Percentiles rank a stretch among this genome's conserved stretches.
phyloP scores from a whole-genome alignment of 306 rosid genomes.

The Medicago arabica region DNA sequence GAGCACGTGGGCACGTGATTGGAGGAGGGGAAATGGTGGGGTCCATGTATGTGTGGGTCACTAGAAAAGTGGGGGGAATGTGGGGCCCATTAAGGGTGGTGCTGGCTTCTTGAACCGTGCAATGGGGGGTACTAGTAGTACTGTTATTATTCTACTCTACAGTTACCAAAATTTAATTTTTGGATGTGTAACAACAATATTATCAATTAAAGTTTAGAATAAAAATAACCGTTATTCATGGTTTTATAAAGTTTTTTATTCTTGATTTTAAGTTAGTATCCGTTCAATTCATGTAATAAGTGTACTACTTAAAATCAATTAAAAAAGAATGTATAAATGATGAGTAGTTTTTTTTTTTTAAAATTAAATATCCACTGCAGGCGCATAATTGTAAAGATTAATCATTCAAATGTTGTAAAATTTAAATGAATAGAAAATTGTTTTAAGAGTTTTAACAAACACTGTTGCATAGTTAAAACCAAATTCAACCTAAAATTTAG shows the following conservation, averaged over 20 bases:
- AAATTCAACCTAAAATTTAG: no score
- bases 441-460: no score
- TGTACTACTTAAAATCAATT: not conserved
- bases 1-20: constrained; percentile 73
- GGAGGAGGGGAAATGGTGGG: constrained; percentile 50
- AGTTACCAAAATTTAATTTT: not conserved
- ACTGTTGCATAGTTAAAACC: no score
- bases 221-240: not conserved
- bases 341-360: no score
- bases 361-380: no score
- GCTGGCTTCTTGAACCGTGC: constrained; percentile 47
- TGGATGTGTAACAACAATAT: not conserved
- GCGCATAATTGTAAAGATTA: no score
- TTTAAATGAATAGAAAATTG: no score
- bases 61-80: constrained; percentile 43
- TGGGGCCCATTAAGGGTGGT: constrained; percentile 39
- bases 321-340: not conserved
- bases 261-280: constrained; percentile 22
- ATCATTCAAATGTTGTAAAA: no score
- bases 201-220: not conserved
- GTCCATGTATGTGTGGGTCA: constrained; percentile 53
- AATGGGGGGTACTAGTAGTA: constrained; percentile 29
- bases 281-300: not conserved
- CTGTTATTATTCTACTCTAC: constrained; percentile 10
- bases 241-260: constrained; percentile 1